Base-by-base conservation (phyloP, 192 early-diverging fungal species). In the Hyaloraphidium curvatum region DNA sequence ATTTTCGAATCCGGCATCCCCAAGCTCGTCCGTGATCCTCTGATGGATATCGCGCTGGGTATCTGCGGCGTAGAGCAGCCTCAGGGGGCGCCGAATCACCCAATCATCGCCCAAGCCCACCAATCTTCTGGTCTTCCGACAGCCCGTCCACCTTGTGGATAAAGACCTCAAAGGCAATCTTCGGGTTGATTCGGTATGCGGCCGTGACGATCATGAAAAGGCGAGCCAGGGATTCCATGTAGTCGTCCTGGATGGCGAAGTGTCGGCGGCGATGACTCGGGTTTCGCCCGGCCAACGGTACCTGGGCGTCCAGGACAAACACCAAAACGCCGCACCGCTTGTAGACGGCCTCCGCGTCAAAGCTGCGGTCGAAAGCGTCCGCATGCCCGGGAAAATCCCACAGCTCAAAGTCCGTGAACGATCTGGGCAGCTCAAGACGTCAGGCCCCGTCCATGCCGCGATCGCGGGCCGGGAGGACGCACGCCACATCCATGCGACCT, bases 101-200 rank as follows among this genome's bases (percentile, higher is more conserved):
- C 43, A 21, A 54, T 30, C 40, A 30, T 28, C 40, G 1, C 21
- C 21, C 2, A 16, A n/a, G 2, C 43, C 31, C 63, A 86, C 83
- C 87, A 70, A 87, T 81, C 73, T 92, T 91, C 65, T 86, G 84
- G 56, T 97, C 93, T 58, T 94, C 90, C 0, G 84, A 86, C 37
- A 97, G 68, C 27, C 89, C 89, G 57, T 97, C 93, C 1, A 93
- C 84, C 70, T 97, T 97, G 71, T 97, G 87, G 50, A 97, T 82
- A 52, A 97, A 83, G 3, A 97, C 81, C 61, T 95, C 90, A 64
- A 91, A 90, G 0, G 81, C 77, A 5, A 97, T 82, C 53, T 76
- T 71, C 50, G 77, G 74, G 59, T 95, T 97, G 29, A 81, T 73
- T 50, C 74, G 63, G 59, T 84, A 79, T 2, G 89, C 89, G 11